Evolutionary conservation across 345 rosid species (phyloP).

Genomic region (Corchorus capsularis): DNA sequence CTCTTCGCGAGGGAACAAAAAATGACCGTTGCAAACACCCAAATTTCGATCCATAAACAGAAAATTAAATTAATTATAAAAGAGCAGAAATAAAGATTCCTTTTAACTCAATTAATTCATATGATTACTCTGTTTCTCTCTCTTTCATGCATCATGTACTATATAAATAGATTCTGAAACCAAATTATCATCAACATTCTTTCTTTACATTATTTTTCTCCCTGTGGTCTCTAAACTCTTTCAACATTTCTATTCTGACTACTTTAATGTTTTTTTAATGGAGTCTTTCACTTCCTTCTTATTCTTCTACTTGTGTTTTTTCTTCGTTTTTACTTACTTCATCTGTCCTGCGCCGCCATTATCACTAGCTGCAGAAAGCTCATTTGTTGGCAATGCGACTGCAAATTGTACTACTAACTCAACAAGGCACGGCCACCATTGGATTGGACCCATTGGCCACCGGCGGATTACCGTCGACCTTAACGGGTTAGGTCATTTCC

Average conservation of each 20-base stretch:
- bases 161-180: not conserved
- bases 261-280: slow-evolving; percentile 34
- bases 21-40: slow-evolving; percentile 45
- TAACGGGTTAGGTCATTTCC: slow-evolving; percentile 62
- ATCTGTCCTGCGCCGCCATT: slow-evolving; percentile 23
- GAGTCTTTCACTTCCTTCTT: slow-evolving; percentile 31
- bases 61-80: not conserved
- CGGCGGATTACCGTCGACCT: slow-evolving; percentile 66
- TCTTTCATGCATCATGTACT: slow-evolving; percentile 6
- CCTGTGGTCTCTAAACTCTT: not conserved
- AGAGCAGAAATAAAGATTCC: not conserved
- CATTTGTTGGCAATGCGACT: slow-evolving; percentile 4
- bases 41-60: not conserved
- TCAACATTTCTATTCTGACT: slow-evolving; percentile 20
- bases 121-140: not conserved
- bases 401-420: slow-evolving; percentile 28
- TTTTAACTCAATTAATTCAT: not conserved
- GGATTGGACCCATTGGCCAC: slow-evolving; percentile 84
- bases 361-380: slow-evolving; percentile 23
- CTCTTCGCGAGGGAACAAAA: slow-evolving; percentile 23
- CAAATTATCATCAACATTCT: slow-evolving; percentile 4
- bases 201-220: slow-evolving; percentile 12
- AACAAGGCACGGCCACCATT: slow-evolving; percentile 48
- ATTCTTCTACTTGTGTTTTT: slow-evolving; percentile 25
- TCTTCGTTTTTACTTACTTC: slow-evolving; percentile 22